Evolutionary conservation across 331 rosid genomes (phyloP), one percentile per base, ranked within the genome.

Genomic region (Ulmus americana): DNA sequence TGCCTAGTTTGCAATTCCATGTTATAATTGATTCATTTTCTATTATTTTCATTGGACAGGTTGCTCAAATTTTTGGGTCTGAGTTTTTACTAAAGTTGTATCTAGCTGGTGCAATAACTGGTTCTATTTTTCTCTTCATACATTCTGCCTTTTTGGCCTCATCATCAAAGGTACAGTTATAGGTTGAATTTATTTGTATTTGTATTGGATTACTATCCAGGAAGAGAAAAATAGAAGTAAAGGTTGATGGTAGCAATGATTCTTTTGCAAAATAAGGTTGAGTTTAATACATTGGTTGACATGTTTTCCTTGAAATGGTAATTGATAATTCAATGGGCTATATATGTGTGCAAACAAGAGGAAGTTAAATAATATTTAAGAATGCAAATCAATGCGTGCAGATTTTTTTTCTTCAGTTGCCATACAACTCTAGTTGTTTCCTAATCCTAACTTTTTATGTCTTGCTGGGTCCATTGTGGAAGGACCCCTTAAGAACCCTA

Each of bases 91-190:
- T 92, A 64, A 86, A 74, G 82, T 69, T 88, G 82, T 92, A 92
- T 80, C 75, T 86, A 70, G 89, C 88, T 14, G 96, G 96, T 64
- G 97, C 90, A 57, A 11, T 89, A 50, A 95, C 84, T 68, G 98
- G 95, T 69, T 83, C 94, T 22, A 67, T 84, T 50, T 85, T 85
- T 86, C 85, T 69, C 80, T 79, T 89, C 59, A 72, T 63, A 50
- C 88, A 89, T 58, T 78, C 84, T 69, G 75, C 87, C 63, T 81
- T 57, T 64, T 52, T 83, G 83, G 89, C 96, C 40, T 78, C 81
- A 11, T 76, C 83, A 49, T 76, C 82, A 67, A 70, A 86, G 96
- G 95, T 92, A 62, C 45, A 7, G 12, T 11, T 62, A 44, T 28
- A n/a, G n/a, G n/a, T n/a, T n/a, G n/a, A n/a, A n/a, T n/a, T n/a